Evolutionary conservation across 495 filamentous ascomycete species (phyloP), one percentile per base, ranked within the genome.

Genomic region (Monascus purpureus): DNA sequence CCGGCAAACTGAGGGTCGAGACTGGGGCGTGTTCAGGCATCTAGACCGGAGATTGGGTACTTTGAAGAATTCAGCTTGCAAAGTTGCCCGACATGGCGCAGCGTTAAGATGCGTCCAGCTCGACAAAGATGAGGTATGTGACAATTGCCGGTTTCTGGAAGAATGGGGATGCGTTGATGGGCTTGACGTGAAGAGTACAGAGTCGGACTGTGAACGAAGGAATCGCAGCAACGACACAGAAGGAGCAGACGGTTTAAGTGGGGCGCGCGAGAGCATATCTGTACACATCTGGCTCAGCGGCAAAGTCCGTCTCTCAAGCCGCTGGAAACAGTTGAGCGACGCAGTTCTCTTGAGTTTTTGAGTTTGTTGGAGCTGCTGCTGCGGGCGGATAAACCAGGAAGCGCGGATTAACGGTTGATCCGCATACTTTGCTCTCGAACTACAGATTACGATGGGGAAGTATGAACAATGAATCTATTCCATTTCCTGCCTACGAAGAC

Each of bases 221-320:
- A 75, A 81, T 22, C 65, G 69, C 37, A 82, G 58, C 6, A 80
- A 57, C 19, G 61, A 58, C 26, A 61, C 48, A 20, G 76, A 81
- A 14, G 77, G 77, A 26, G 61, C 67, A 30, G 47, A 53, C 16
- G 55, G 45, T 43, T 51, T 57, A 35, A 55, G 28, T 26, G 40
- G 38, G n/a, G 47, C 33, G 28, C 53, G 44, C 40, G 55, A 48
- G 42, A 60, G 49, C 61, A 65, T 65, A 41, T 52, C 52, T 43
- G 43, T 32, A 22, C 5, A 22, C 5, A 22, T 4, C 4, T 5
- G 5, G 9, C 4, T 22, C 5, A 22, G 5, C 20, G 20, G 9
- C 20, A 4, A 22, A 22, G 20, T 5, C 17, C 34, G 25, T 17
- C 27, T 29, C 27, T 29, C 14, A 22, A 22, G 20, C 9, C 20